Evolutionary conservation across 129 eudicot genomes (phyloP).

Genomic region (Kitagawia praeruptora): DNA sequence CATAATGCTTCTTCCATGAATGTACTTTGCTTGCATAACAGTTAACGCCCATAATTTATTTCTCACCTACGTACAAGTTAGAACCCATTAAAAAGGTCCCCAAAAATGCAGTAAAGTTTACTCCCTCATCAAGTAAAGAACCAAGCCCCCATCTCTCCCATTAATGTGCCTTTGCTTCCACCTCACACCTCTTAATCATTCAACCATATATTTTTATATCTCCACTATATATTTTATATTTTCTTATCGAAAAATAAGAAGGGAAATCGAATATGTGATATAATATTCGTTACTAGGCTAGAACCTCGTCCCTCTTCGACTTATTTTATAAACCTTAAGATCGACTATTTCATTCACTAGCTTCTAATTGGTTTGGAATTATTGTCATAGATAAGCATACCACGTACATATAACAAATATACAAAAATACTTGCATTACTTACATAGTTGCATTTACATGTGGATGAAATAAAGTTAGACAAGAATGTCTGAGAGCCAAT

Average conservation of each 20-base stretch:
- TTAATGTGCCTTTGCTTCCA: constrained; percentile 8
- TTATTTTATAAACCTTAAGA: background rate
- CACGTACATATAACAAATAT: too few relatives aligned
- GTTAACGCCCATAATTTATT: constrained; percentile 2
- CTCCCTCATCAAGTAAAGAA: constrained; percentile 12
- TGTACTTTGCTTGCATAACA: constrained; percentile 2
- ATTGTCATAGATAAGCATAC: background rate
- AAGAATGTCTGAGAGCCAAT: constrained; percentile 51
- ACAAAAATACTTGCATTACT: background rate
- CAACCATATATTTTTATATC: background rate
- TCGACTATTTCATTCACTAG: background rate
- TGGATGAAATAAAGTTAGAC: background rate
- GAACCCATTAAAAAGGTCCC: background rate
- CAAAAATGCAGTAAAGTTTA: constrained; percentile 1
- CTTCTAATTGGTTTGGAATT: background rate
- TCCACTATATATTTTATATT: background rate
- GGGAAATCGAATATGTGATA: too few relatives aligned
- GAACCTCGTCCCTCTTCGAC: too few relatives aligned
- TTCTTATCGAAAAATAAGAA: too few relatives aligned
- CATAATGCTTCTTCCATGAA: background rate
- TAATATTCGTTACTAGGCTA: too few relatives aligned
- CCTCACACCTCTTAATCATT: constrained; percentile 4
- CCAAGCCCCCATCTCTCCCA: background rate
- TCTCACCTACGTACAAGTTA: background rate
- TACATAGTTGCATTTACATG: background rate